Percentiles rank a stretch among this genome's conserved stretches.
phyloP scores from a whole-genome alignment of 805 yeast species.

The Pichia paraexigua region DNA sequence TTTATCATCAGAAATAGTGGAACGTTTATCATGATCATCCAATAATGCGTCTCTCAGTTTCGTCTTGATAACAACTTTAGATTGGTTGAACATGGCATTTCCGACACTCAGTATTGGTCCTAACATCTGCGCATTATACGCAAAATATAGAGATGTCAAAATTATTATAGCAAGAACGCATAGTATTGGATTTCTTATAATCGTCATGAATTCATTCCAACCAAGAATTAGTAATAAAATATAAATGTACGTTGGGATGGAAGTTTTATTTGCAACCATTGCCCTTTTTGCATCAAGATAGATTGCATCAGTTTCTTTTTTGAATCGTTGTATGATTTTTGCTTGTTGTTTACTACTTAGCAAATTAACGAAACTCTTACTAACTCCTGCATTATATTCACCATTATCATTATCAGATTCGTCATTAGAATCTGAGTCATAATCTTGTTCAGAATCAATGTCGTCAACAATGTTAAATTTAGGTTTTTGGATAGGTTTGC shows the following conservation, averaged over 20 bases:
- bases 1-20: not conserved
- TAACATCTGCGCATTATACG: conserved; percentile 64
- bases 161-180: conserved; percentile 52
- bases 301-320: conserved; percentile 68
- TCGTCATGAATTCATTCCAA: conserved; percentile 92
- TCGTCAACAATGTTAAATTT: conserved; percentile 29
- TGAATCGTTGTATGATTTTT: conserved; percentile 49
- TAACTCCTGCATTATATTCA: conserved; percentile 33
- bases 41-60: conserved; percentile 51
- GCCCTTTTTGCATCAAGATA: conserved; percentile 87
- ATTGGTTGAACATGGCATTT: conserved; percentile 49
- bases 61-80: conserved; percentile 48
- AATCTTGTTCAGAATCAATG: conserved; percentile 30
- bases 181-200: conserved; percentile 78
- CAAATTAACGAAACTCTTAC: conserved; percentile 45
- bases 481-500: conserved; percentile 39
- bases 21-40: conserved; percentile 32
- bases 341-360: conserved; percentile 50
- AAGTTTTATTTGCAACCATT: conserved; percentile 64
- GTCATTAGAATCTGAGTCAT: conserved; percentile 19
- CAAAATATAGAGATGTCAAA: conserved; percentile 55
- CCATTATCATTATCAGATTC: conserved; percentile 27
- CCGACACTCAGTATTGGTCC: conserved; percentile 63
- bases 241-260: conserved; percentile 80
- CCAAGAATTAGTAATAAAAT: conserved; percentile 68